phyloP scores from a whole-genome alignment of 1,284 basidiomycete species.

The Leccinum angustisporum region DNA sequence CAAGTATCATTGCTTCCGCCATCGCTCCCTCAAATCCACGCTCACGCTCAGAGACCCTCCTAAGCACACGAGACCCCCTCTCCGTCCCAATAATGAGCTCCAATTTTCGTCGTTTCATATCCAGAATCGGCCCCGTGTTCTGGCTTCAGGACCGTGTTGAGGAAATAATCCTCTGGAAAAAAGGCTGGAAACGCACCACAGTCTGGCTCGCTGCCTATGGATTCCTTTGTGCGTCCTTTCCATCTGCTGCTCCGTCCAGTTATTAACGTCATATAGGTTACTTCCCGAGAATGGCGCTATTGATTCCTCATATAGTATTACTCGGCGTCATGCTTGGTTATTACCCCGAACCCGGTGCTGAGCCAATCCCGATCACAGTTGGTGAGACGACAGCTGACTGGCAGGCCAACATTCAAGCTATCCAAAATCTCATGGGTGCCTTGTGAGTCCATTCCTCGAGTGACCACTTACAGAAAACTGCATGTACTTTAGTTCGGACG shows the following conservation, averaged over 20 bases:
- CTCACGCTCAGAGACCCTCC: constrained; percentile 29
- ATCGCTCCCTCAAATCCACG: constrained; percentile 26
- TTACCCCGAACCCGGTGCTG: constrained; percentile 43
- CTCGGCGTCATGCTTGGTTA: constrained; percentile 58
- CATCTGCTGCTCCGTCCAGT: background rate
- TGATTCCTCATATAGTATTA: constrained; percentile 60
- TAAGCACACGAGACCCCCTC: constrained; percentile 59
- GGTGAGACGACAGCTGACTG: constrained; percentile 64
- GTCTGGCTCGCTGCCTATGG: constrained; percentile 68
- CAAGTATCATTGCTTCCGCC: constrained; percentile 17
- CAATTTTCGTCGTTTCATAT: constrained; percentile 74
- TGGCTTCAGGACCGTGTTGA: constrained; percentile 78
- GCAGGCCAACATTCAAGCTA: constrained; percentile 75
- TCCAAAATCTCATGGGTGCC: constrained; percentile 80
- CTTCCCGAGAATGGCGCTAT: constrained; percentile 61
- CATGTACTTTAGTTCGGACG: constrained; percentile 45
- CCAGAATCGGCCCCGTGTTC: constrained; percentile 65
- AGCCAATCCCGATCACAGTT: constrained; percentile 40
- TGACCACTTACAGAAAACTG: background rate
- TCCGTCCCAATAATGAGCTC: constrained; percentile 69
- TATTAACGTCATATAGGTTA: constrained; percentile 46
- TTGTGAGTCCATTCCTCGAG: constrained; percentile 45
- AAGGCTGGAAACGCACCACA: constrained; percentile 62
- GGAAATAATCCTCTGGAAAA: constrained; percentile 72
- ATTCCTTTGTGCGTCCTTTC: constrained; percentile 63